Evolutionary conservation across 108 stramenopile species (phyloP), one percentile per base, ranked within the genome.

Genomic region (Conticribra guillardii): DNA sequence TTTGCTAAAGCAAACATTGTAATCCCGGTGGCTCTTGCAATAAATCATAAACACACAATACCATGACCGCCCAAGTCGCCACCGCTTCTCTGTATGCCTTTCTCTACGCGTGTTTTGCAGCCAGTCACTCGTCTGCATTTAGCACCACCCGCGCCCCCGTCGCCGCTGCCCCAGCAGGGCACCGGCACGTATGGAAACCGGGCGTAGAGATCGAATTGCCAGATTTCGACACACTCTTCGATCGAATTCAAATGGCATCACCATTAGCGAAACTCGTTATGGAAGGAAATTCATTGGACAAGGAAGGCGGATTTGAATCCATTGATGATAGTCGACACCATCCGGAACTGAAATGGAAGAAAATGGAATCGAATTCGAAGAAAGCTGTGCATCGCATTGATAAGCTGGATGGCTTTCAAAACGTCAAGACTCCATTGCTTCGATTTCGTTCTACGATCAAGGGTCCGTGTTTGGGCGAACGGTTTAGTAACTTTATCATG

Each of bases 371-470:
- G n/a, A 71, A 76, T 53, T 37, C 8, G 31, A 60, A 60, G 9
- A 67, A 71, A 33, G 61, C 72, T 50, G 80, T 81, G 17, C 80
- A 81, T 45, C 59, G 54, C 4, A 73, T 81, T 48, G 74, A 81
- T 31, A 73, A 73, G 44, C 28, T 71, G 29, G 80, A 81, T 49
- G 71, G 70, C 46, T 81, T 71, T 56, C 80, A 81, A 50, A 62
- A 71, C 18, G 27, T 81, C 34, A 76, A 76, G 62, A 53, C 63
- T 45, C 80, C 80, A 28, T 33, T 81, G 61, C 56, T 81, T 16
- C 74, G 80, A 8, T 81, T 81, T 64, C 74, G 80, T 23, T 81
- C 80, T 17, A 49, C 74, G 0, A 56, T 81, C 49, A 60, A 81
- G 44, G 80, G 80, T 17, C 69, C 74, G 31, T 69, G 66, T 29